These are phyloP conservation scores for Zygoascus tannicola DNA, from an alignment of 805 yeast genomes.

Conservation along the genomic window DNA sequence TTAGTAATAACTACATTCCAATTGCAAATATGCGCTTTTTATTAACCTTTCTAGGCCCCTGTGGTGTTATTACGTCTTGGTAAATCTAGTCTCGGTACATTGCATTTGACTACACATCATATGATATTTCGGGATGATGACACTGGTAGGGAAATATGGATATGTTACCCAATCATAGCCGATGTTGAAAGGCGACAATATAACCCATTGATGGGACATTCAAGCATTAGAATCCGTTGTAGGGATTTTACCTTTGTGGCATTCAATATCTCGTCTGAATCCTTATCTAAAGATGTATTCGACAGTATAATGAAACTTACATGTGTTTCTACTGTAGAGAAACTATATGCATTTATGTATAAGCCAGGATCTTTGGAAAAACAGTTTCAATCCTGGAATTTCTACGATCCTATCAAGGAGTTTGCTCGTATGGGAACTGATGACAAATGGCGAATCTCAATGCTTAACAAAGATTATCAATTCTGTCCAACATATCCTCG, in stretches of 20 bases:
- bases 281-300: conserved; percentile 58
- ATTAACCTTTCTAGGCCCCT: conserved; percentile 25
- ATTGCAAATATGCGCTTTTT: too few relatives aligned
- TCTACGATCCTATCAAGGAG: conserved; percentile 56
- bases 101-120: conserved; percentile 70
- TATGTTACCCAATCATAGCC: conserved; percentile 78
- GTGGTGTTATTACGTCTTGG: conserved; percentile 55
- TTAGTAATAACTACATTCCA: conserved; percentile 23
- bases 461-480: conserved; percentile 49
- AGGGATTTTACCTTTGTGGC: conserved; percentile 79
- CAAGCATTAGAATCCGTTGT: conserved; percentile 62
- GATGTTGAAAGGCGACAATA: conserved; percentile 22
- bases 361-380: conserved; percentile 64
- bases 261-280: conserved; percentile 56
- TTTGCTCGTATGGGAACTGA: conserved; percentile 60
- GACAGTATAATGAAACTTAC: conserved; percentile 63
- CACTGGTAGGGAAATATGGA: conserved; percentile 66
- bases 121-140: conserved; percentile 42
- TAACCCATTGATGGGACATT: conserved; percentile 13
- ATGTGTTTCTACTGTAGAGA: conserved; percentile 39
- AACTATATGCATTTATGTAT: conserved; percentile 76
- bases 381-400: conserved; percentile 59
- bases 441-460: conserved; percentile 62
- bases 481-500: conserved; percentile 73
- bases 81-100: conserved; percentile 42